Conservation (phyloP, 192 early-diverging fungal species). For the Mortierella antarctica region DNA sequence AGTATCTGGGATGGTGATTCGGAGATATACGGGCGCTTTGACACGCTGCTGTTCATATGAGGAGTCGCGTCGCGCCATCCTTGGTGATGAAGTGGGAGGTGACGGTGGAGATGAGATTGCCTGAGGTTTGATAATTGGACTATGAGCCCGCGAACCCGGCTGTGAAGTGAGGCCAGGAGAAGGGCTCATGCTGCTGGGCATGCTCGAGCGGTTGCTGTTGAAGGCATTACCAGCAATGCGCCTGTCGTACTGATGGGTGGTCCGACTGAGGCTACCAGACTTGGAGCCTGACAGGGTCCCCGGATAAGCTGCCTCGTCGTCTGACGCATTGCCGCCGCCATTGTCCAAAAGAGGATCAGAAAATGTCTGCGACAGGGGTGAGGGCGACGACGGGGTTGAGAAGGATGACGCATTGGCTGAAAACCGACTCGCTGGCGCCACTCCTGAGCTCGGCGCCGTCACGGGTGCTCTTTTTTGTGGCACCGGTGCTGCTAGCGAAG, state of each 20-base stretch:
- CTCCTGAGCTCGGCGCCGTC: not conserved
- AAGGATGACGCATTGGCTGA: slow-evolving; percentile 15
- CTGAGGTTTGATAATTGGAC: not conserved
- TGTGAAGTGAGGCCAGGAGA: not conserved
- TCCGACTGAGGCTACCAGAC: too few species aligned
- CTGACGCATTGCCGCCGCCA: slow-evolving; percentile 6
- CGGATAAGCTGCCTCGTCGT: not conserved
- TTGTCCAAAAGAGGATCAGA: slow-evolving; percentile 26
- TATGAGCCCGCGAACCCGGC: not conserved
- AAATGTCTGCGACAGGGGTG: slow-evolving; percentile 12
- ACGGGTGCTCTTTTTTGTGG: slow-evolving; percentile 5
- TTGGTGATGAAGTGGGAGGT: not conserved
- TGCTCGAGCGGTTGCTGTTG: not conserved
- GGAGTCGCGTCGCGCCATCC: slow-evolving; percentile 16
- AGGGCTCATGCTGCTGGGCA: not conserved
- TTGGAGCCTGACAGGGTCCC: too few species aligned
- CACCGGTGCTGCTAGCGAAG: not conserved
- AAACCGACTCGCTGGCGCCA: not conserved
- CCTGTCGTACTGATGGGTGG: too few species aligned
- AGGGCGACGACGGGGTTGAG: slow-evolving; percentile 33
- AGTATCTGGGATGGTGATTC: slow-evolving; percentile 43
- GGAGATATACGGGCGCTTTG: slow-evolving; percentile 45
- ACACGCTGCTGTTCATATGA: slow-evolving; percentile 42
- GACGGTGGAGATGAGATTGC: slow-evolving; percentile 9
- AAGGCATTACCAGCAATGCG: not conserved